Evolutionary conservation across 1,139 yeast species (phyloP), one percentile per base, ranked within the genome.

Genomic region (Candida sp.): DNA sequence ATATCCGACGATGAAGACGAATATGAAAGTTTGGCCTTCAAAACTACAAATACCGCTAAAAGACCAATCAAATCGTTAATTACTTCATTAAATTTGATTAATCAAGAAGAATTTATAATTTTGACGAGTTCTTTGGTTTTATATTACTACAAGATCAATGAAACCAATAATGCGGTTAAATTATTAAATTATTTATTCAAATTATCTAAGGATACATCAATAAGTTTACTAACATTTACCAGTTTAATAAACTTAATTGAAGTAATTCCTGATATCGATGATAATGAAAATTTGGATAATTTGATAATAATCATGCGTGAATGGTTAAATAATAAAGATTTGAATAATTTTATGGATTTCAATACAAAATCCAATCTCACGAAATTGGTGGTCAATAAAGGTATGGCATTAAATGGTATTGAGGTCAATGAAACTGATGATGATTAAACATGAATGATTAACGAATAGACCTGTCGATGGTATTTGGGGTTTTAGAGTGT

Each of bases 41-140:
- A n/a, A n/a, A n/a, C n/a, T n/a, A n/a, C n/a, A n/a, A 57, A 50
- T 27, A 52, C 49, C 21, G 55, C 44, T 9, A 25, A 25, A 6
- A 25, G 29, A 25, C 29, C 29, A 4, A 56, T 58, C 40, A 58
- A 52, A 43, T 49, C 63, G 12, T 54, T 70, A 35, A 60, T 70
- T 7, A 44, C 57, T 7, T 59, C 73, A 1, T 59, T 72, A 42
- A 67, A 64, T 48, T 55, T 72, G 39, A 56, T 72, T 9, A 53
- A 56, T 12, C 66, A 67, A 40, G 75, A 71, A 42, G 68, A 70
- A 44, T 64, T 62, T 43, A 58, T 69, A 5, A 59, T 69, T 1
- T 55, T 71, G 36, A 53, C 63, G 1, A 50, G 65, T 25, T 55
- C 70, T 4, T 53, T 68, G 38, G 56, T 66, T 1, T 45, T 57